These are phyloP conservation scores for Cylindrodendrum hubeiense DNA, from an alignment of 2,329 filamentous ascomycete species.

Conservation along the genomic window DNA sequence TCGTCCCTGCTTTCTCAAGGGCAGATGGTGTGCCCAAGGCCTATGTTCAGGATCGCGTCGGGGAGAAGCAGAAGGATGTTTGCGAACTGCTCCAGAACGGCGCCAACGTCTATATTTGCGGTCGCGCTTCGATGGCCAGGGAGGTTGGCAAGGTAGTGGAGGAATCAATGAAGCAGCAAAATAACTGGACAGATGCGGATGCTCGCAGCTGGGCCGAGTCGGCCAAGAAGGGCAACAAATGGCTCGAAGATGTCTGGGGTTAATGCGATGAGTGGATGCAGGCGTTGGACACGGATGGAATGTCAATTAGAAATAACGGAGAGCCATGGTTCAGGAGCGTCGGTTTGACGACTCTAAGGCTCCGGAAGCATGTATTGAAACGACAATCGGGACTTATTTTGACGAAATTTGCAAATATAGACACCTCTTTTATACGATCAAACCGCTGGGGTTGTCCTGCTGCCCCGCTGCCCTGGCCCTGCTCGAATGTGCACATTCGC, in stretches of 20 bases:
- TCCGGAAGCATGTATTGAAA: background rate
- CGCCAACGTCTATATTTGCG: constrained; percentile 57
- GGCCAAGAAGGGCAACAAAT: constrained; percentile 63
- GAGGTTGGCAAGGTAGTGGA: constrained; percentile 56
- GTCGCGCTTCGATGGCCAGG: constrained; percentile 56
- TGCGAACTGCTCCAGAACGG: constrained; percentile 47
- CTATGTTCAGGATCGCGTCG: constrained; percentile 55
- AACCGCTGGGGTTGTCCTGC: background rate
- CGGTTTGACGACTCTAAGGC: background rate
- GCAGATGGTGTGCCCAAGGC: constrained; percentile 32
- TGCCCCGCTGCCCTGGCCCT: no score
- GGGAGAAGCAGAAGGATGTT: constrained; percentile 45
- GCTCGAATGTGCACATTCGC: no score
- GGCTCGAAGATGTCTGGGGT: constrained; percentile 67
- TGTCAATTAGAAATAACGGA: background rate
- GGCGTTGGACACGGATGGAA: background rate
- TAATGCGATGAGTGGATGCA: constrained; percentile 31
- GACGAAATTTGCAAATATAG: background rate
- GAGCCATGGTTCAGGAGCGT: background rate
- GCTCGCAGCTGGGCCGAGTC: constrained; percentile 60
- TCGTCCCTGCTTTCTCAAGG: constrained; percentile 37
- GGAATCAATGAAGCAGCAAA: constrained; percentile 48
- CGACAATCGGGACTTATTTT: background rate
- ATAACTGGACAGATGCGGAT: constrained; percentile 54
- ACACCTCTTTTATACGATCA: background rate